Evolutionary conservation across 1,139 yeast species (phyloP).

Genomic region (Taphrina populina): DNA sequence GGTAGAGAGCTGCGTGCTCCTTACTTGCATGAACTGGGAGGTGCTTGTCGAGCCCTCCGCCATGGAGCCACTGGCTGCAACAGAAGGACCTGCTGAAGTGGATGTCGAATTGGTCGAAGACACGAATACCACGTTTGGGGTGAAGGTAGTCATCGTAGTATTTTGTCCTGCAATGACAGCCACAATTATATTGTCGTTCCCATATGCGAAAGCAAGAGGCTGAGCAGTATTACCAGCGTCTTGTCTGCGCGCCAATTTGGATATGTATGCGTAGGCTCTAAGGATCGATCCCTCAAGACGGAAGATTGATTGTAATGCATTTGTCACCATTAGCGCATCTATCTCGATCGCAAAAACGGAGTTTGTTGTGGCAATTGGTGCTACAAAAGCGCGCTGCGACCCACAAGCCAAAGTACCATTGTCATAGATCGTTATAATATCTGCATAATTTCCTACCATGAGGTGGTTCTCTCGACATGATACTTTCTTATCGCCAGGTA

Average conservation of each 20-base stretch:
- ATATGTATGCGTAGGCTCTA: neutral
- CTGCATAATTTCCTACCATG: neutral
- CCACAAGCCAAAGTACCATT: conserved; percentile 19
- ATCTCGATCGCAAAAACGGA: conserved; percentile 2
- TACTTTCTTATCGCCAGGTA: neutral
- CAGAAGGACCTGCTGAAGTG: neutral
- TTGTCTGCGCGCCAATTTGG: neutral
- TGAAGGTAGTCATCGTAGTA: conserved; percentile 6
- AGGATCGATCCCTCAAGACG: neutral
- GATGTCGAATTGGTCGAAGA: neutral
- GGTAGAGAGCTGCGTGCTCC: too few species aligned
- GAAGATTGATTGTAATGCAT: neutral
- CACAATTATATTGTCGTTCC: neutral
- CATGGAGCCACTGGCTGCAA: neutral
- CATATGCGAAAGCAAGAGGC: conserved; percentile 4
- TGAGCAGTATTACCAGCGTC: neutral
- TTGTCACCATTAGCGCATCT: neutral
- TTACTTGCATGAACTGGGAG: too few species aligned
- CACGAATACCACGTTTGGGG: neutral
- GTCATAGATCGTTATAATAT: conserved; percentile 4
- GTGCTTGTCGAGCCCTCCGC: too few species aligned
- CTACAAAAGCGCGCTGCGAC: neutral
- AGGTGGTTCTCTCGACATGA: neutral
- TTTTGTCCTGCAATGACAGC: conserved; percentile 6
- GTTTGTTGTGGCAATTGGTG: neutral